Evolutionary conservation across 768 basidiomycete genomes (phyloP), one percentile per base, ranked within the genome.

Genomic region (Leccinum disarticulatum): DNA sequence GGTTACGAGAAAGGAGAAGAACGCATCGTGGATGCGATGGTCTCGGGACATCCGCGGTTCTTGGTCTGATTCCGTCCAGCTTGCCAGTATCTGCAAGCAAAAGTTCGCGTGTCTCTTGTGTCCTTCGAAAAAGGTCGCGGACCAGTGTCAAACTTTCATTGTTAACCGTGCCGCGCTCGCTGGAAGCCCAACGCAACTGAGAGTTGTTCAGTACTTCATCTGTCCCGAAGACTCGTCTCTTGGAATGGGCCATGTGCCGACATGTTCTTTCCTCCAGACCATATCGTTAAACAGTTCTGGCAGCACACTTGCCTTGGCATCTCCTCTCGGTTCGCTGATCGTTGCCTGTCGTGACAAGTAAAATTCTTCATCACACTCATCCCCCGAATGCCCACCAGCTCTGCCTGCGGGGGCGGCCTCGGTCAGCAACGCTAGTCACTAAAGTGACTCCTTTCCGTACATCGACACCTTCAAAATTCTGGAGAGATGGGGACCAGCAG

Each of bases 271-370:
- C 85, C 87, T 6, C 71, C 76, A 2, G 80, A 84, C 4, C 67
- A 80, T 7, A 70, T 88, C 7, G 93, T 91, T 9, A 96, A 91
- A 71, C 83, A 93, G 71, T 98, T 95, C 74, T 98, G 96, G 96
- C 95, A 98, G 66, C 95, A 98, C 71, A 86, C 90, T 0, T 96
- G 96, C 0, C 77, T 90, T 59, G 95, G 95, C 2, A 87, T 98
- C 43, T 93, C 91, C 4, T 94, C 91, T 60, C 86, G 96, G 6
- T 76, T 25, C 25, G 93, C 93, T 3, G 93, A 95, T 60, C 80
- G 85, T 59, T 94, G 91, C 70, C 79, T 98, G 47, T 79, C 86
- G 82, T 28, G 77, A 78, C 30, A 36, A 35, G 15, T 56, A 62
- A 48, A 52, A n/a, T 31, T 41, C 69, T 49, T 33, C 65, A 68